Evolutionary conservation across 495 filamentous ascomycete genomes (phyloP).

Genomic region (Aspergillus nidulans): DNA sequence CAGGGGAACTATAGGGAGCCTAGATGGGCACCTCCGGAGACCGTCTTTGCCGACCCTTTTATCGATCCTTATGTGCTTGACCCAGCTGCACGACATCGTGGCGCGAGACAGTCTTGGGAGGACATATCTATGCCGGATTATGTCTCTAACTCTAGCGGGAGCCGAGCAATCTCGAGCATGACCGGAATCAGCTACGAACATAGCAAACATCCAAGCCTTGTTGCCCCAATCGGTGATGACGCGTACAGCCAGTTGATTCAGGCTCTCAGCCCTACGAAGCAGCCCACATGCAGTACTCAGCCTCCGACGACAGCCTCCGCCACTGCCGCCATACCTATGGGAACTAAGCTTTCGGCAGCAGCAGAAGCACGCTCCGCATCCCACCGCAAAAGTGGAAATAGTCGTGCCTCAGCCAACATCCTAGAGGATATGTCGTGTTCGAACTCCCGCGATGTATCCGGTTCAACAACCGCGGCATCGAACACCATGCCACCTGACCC

Average conservation of each 20-base stretch:
- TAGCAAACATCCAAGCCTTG: constrained; percentile 42
- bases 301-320: constrained; percentile 42
- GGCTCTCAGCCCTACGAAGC: constrained; percentile 39
- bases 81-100: constrained; percentile 28
- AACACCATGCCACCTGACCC: constrained; percentile 11
- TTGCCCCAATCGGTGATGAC: constrained; percentile 29
- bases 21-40: constrained; percentile 22
- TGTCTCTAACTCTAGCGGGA: constrained; percentile 36
- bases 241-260: constrained; percentile 39
- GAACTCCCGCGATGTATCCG: constrained; percentile 30
- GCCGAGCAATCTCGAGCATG: constrained; percentile 41
- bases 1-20: constrained; percentile 13
- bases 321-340: constrained; percentile 22
- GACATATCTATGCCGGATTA: constrained; percentile 55
- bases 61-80: constrained; percentile 32
- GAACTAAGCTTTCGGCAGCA: constrained; percentile 27
- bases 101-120: constrained; percentile 39
- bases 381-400: constrained; percentile 22
- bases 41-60: constrained; percentile 34
- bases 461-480: constrained; percentile 28
- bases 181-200: constrained; percentile 42
- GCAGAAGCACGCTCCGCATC: constrained; percentile 32
- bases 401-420: constrained; percentile 9
- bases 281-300: constrained; percentile 25
- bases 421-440: constrained; percentile 25